Evolutionary conservation across 2,329 filamentous ascomycete genomes (phyloP).

Genomic region (Orbilia brochopaga): DNA sequence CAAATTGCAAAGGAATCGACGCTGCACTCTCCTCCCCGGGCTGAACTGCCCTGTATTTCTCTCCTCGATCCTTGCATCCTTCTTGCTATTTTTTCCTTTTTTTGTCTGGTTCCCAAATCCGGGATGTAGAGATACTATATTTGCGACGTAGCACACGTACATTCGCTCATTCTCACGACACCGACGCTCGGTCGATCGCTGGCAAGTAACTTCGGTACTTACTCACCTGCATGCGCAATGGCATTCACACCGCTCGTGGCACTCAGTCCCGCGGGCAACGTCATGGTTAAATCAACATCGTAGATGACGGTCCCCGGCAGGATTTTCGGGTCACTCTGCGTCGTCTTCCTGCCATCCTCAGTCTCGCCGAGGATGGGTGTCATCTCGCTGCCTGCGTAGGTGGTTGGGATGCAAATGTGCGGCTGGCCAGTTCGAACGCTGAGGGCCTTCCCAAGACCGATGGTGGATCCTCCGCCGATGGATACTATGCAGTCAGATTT

Average conservation of each 20-base stretch:
- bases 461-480: constrained; percentile 69
- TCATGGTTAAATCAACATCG: constrained; percentile 69
- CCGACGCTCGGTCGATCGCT: constrained; percentile 39
- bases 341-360: constrained; percentile 65
- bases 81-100: constrained; percentile 16
- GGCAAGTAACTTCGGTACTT: constrained; percentile 58
- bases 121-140: not conserved
- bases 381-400: constrained; percentile 69
- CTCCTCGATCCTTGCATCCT: constrained; percentile 34
- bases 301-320: constrained; percentile 69
- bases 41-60: not conserved
- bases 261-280: constrained; percentile 63
- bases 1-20: not conserved
- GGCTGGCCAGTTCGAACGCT: constrained; percentile 64
- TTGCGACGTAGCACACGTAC: constrained; percentile 30
- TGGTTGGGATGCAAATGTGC: constrained; percentile 68
- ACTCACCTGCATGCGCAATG: constrained; percentile 65
- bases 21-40: not conserved
- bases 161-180: not conserved
- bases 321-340: constrained; percentile 66
- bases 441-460: constrained; percentile 68
- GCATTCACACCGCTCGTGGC: constrained; percentile 70
- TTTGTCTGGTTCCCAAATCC: not conserved
- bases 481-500: constrained; percentile 66
- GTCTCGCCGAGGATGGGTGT: constrained; percentile 71